Base-by-base conservation (phyloP, 2,329 filamentous ascomycete genomes). In the Chalaropsis thielavioides region DNA sequence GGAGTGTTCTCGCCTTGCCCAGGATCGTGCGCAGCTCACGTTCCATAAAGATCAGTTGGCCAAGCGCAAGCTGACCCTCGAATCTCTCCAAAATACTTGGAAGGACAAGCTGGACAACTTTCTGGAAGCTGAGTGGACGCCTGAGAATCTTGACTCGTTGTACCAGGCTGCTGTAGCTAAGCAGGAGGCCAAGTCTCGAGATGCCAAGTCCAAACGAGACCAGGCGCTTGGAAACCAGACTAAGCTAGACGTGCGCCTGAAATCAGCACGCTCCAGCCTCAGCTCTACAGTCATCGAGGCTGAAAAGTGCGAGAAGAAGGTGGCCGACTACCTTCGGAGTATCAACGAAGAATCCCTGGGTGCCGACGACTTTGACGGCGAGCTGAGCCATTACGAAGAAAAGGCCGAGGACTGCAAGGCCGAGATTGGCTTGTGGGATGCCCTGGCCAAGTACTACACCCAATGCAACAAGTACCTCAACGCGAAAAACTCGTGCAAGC, bases 11-110 rank as follows among this genome's bases (percentile, higher is more conserved):
- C 85, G 86, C 66, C 82, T 89, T 66, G 90, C 91, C 5, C 85
- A 87, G 3, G 91, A 95, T 68, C 82, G 91, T 44, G 94, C 92
- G 13, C 87, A 89, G 70, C 80, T 99, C 11, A 89, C 95, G 66
- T 85, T 89, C 69, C 81, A 92, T 41, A 91, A 88, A 71, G 92
- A 91, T 70, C 89, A 96, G 71, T 75, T 90, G 35, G 83, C 83
- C 68, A 86, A 90, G 69, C 83, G 87, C 64, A 83, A 88, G 72
- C 82, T 83, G 41, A 88, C 88, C 68, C 78, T 97, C 1, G 82
- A 91, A 8, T 94, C 89, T 0, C 83, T 96, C 76, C 83, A 79
- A 68, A 84, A 79, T 60, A 90, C 90, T 0, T 90, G 95, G 78
- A 82, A 81, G 62, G 79, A 86, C 41, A 88, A 88, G 69, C 79